Evolutionary conservation across 805 yeast genomes (phyloP), one percentile per base, ranked within the genome.

Genomic region (Candida parachauliodes): DNA sequence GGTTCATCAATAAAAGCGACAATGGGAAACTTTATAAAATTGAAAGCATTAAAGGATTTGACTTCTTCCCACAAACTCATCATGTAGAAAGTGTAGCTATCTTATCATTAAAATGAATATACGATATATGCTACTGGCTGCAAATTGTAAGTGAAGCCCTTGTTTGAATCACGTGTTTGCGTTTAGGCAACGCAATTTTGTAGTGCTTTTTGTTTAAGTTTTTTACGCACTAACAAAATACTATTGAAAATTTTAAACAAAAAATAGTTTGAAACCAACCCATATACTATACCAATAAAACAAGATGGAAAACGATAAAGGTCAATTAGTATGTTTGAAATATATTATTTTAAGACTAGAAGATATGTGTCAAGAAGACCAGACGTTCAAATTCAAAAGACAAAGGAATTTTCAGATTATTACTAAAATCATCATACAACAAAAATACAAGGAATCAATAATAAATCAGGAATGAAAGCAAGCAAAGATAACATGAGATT

Each of bases 231-330:
- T 32, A 18, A 16, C 27, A 28, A 14, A 24, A 33, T 28, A 21
- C 24, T 21, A 28, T 19, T 39, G 42, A 39, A 39, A 39, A 39
- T 39, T 39, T 39, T 39, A 34, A 34, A 24, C 25, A 34, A 36
- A 25, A 25, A 26, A 26, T 16, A 26, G 17, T 32, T 32, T n/a
- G 17, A 25, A 4, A 16, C 11, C 8, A 16, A 34, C 17, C 15
- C 19, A 41, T 27, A 41, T 32, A 27, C 12, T n/a, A n/a, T n/a
- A n/a, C 25, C 34, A 32, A 30, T 26, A 36, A 16, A 34, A 16
- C 84, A 88, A 74, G 68, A 91, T 91, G 98, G 98, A 91, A 84
- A 91, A 93, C 98, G 98, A 93, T 74, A 88, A 87, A 81, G 98
- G 98, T 76, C 95, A 88, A 81, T 83, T 88, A 77, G 97, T 88